Evolutionary conservation across 23 red algal genomes (phyloP).

Genomic region (Agarophyton chilense): DNA sequence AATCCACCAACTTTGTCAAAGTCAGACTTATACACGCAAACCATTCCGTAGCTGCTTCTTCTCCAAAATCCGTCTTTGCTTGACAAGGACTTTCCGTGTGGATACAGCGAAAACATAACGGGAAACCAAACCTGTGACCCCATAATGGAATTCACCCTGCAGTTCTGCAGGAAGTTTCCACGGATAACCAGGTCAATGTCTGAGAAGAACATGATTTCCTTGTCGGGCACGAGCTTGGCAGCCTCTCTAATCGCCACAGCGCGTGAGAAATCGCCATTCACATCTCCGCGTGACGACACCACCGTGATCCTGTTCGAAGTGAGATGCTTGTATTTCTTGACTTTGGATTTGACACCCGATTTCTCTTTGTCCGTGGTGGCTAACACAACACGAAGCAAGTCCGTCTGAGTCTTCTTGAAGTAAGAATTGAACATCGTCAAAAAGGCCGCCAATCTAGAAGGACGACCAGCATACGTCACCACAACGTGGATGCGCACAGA

Average conservation of each 20-base stretch:
- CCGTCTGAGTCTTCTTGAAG: slow-evolving; percentile 31
- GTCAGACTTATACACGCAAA: slow-evolving; percentile 55
- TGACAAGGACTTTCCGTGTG: slow-evolving; percentile 49
- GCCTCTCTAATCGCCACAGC: slow-evolving; percentile 72
- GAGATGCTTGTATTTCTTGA: slow-evolving; percentile 22
- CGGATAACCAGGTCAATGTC: slow-evolving; percentile 53
- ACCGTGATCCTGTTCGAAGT: slow-evolving; percentile 27
- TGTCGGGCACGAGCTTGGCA: slow-evolving; percentile 34
- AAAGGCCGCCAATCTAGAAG: slow-evolving; percentile 43
- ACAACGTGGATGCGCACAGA: slow-evolving; percentile 50
- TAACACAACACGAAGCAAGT: slow-evolving; percentile 38
- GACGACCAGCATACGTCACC: slow-evolving; percentile 43
- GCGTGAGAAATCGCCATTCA: slow-evolving; percentile 42
- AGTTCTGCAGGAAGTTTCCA: slow-evolving; percentile 63
- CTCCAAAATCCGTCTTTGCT: slow-evolving; percentile 63
- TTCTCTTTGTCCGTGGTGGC: slow-evolving; percentile 40
- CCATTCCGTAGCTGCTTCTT: slow-evolving; percentile 64
- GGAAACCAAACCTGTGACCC: slow-evolving; percentile 75
- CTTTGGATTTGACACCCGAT: not conserved
- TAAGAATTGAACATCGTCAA: slow-evolving; percentile 44
- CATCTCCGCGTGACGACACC: slow-evolving; percentile 42
- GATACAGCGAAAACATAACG: slow-evolving; percentile 64
- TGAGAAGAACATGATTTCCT: slow-evolving; percentile 66
- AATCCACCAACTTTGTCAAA: slow-evolving; percentile 66
- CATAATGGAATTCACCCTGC: slow-evolving; percentile 51